Evolutionary conservation across 2,329 filamentous ascomycete genomes (phyloP).

Genomic region (Pseudogymnoascus destructans): DNA sequence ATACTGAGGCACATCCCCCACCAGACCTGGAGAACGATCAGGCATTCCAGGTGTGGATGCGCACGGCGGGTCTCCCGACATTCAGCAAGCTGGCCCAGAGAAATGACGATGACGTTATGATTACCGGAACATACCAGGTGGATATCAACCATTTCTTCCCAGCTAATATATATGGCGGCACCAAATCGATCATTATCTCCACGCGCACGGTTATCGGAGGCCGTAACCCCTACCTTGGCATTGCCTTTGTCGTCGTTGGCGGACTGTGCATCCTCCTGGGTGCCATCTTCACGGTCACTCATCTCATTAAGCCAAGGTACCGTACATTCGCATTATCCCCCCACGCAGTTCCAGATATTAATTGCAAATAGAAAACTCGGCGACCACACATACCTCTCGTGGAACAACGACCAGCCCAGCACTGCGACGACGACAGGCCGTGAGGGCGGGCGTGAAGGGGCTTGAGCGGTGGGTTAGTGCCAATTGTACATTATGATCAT

Average conservation of each 20-base stretch:
- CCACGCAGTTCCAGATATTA: slow-evolving; percentile 10
- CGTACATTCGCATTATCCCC: slow-evolving; percentile 38
- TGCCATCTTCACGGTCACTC: slow-evolving; percentile 74
- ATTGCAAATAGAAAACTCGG: slow-evolving; percentile 64
- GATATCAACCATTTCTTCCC: slow-evolving; percentile 71
- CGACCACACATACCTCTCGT: slow-evolving; percentile 93
- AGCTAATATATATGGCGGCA: slow-evolving; percentile 65
- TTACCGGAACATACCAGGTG: slow-evolving; percentile 59
- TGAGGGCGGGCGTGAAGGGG: slow-evolving; percentile 26
- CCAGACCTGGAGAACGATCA: slow-evolving; percentile 65
- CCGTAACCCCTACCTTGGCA: slow-evolving; percentile 89
- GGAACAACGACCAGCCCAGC: slow-evolving; percentile 63
- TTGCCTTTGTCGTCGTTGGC: slow-evolving; percentile 88
- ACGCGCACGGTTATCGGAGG: slow-evolving; percentile 89
- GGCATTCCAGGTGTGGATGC: slow-evolving; percentile 97
- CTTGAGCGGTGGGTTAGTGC: not conserved
- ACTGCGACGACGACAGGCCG: slow-evolving; percentile 45
- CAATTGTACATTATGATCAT: slow-evolving; percentile 11
- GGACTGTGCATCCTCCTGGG: slow-evolving; percentile 86
- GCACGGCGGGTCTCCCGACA: slow-evolving; percentile 80
- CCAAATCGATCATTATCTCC: slow-evolving; percentile 79
- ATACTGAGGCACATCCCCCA: slow-evolving; percentile 49
- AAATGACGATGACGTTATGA: slow-evolving; percentile 61
- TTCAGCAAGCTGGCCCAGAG: slow-evolving; percentile 89
- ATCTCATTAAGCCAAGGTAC: slow-evolving; percentile 81